These are phyloP conservation scores for Phytophthora boehmeriae DNA, from an alignment of 352 stramenopile genomes.

Conservation along the genomic window DNA sequence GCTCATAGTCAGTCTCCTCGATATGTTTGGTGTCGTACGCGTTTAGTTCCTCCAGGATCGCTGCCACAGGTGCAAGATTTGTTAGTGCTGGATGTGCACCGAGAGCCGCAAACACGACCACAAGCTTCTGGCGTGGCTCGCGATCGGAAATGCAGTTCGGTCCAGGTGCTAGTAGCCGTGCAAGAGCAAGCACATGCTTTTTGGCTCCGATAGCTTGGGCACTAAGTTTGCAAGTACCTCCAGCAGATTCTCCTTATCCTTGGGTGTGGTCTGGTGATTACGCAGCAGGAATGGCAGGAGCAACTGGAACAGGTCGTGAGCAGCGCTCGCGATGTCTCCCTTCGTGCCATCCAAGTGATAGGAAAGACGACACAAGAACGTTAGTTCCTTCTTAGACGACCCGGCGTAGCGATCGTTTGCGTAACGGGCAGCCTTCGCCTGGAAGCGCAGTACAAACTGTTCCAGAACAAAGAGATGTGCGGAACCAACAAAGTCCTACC, in stretches of 20 bases:
- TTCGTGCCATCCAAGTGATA: slow-evolving; percentile 57
- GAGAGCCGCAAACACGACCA: slow-evolving; percentile 74
- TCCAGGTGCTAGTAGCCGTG: slow-evolving; percentile 76
- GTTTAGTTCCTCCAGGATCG: slow-evolving; percentile 67
- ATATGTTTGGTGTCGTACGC: slow-evolving; percentile 82
- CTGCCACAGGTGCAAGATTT: slow-evolving; percentile 45
- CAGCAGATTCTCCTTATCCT: slow-evolving; percentile 86
- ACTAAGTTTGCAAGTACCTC: slow-evolving; percentile 80
- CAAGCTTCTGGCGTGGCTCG: slow-evolving; percentile 59
- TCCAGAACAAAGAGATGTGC: slow-evolving; percentile 80
- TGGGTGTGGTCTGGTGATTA: slow-evolving; percentile 75
- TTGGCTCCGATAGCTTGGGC: slow-evolving; percentile 71
- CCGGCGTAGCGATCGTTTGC: slow-evolving; percentile 75
- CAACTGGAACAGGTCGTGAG: slow-evolving; percentile 85
- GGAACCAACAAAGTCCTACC: slow-evolving; percentile 49
- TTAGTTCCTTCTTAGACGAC: slow-evolving; percentile 83
- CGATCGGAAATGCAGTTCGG: slow-evolving; percentile 77
- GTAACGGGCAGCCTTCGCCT: slow-evolving; percentile 81
- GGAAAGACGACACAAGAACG: slow-evolving; percentile 81
- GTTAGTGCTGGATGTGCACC: slow-evolving; percentile 43
- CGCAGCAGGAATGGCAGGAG: slow-evolving; percentile 84
- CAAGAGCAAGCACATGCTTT: slow-evolving; percentile 78
- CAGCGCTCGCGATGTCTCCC: slow-evolving; percentile 37
- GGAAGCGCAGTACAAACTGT: slow-evolving; percentile 84
- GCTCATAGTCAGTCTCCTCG: slow-evolving; percentile 87